Evolutionary conservation across 768 basidiomycete genomes (phyloP), one percentile per base, ranked within the genome.

Genomic region (Serendipita indica): DNA sequence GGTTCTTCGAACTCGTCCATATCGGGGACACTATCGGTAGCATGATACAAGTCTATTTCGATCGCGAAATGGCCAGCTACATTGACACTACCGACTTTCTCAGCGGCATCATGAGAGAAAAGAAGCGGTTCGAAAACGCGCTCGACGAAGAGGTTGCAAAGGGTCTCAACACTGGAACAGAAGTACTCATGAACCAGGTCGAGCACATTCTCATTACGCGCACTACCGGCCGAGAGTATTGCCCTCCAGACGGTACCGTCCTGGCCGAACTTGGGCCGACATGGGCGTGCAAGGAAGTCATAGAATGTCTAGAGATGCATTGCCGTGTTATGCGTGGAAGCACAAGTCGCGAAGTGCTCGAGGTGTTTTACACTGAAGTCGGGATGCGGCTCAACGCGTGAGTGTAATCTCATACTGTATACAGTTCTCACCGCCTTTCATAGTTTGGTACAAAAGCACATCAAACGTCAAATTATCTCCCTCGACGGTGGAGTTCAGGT

Each of bases 1-100:
- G 98, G 68, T 98, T 98, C 72, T 97, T 99, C 63, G 94, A 98
- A 73, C 75, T 98, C 22, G 94, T 94, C 0, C 96, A 98, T 71
- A 75, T 98, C 14, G 96, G 92, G 0, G 94, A 99, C 67, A 99
- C 89, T 14, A 97, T 98, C 41, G 90, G 94, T 70, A 89, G 84
- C 16, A 97, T 98, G 82, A 82, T 96, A 3, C 92, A 99, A 64
- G 96, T 97, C 1, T 99, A 93, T 69, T 99, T 94, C 66, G 96
- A 98, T 67, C 93, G 93, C 66, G 94, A 96, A 65, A 72, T 98
- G 71, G 82, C 86, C 0, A 80, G 77, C 1, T 87, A 93, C 65
- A 93, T 99, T 33, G 92, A 97, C 69, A 79, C 81, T 64, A 91
- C 85, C 0, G 94, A 98, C 69, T 97, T 97, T 68, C 67, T 98